Percentiles rank a stretch among this genome's conserved stretches.
phyloP scores from a whole-genome alignment of 257 asterid genomes.

The Capsicum pubescens region DNA sequence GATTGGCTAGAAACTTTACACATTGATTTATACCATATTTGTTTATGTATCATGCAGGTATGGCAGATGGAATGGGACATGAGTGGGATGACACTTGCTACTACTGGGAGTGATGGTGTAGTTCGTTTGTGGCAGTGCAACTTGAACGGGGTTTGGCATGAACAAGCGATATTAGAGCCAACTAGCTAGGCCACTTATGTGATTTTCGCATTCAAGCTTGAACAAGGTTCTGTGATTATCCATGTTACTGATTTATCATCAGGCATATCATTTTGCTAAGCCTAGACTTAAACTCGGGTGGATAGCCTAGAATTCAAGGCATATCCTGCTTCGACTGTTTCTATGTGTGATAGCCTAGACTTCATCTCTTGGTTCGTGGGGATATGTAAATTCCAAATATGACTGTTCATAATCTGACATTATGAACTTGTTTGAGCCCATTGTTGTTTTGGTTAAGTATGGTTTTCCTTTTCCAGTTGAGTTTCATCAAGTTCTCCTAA shows the following conservation, averaged over 20 bases:
- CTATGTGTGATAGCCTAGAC: too few species aligned
- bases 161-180: slow-evolving; percentile 72
- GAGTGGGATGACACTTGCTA: slow-evolving; percentile 96
- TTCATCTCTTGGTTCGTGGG: background rate
- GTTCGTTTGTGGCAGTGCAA: slow-evolving; percentile 93
- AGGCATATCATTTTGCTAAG: slow-evolving; percentile 11
- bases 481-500: too few species aligned
- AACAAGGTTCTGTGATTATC: background rate
- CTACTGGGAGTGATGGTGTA: slow-evolving; percentile 69
- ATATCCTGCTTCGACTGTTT: too few species aligned
- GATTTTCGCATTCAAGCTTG: background rate
- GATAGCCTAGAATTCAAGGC: too few species aligned
- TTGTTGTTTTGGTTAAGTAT: background rate
- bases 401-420: background rate
- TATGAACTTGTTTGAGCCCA: background rate
- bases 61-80: slow-evolving; percentile 98
- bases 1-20: background rate
- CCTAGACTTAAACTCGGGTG: background rate
- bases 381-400: background rate
- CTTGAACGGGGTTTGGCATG: slow-evolving; percentile 76
- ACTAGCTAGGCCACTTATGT: slow-evolving; percentile 33
- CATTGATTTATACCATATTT: background rate
- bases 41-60: slow-evolving; percentile 47
- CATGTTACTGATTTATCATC: background rate
- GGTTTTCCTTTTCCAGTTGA: too few species aligned